Conservation (phyloP, 2,329 filamentous ascomycete species). For the Metarhizium robertsii region DNA sequence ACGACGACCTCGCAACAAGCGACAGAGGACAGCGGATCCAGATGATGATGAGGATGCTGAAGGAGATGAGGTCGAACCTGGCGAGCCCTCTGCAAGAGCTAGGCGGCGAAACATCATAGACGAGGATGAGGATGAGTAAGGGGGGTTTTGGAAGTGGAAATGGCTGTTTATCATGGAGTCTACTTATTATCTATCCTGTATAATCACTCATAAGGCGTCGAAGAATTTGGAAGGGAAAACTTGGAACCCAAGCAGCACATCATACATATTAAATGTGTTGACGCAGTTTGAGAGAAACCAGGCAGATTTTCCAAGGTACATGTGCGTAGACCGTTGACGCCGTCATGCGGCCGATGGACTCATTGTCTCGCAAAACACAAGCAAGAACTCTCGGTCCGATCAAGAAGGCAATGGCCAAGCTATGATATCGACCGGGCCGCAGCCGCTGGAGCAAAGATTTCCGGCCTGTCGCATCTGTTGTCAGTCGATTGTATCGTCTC, state of each 20-base stretch:
- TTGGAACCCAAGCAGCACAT: not conserved
- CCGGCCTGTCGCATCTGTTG: too few relatives aligned
- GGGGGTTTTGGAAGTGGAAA: not conserved
- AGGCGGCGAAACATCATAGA: constrained; percentile 49
- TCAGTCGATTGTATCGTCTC: too few relatives aligned
- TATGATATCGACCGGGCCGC: too few relatives aligned
- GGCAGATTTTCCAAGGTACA: not conserved
- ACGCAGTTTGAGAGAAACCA: not conserved
- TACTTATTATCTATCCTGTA: not conserved
- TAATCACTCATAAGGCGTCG: not conserved
- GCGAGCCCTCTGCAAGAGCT: constrained; percentile 32
- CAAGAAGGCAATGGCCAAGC: too few relatives aligned
- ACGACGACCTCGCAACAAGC: constrained; percentile 36
- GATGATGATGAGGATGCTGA: constrained; percentile 44
- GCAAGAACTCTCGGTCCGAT: too few relatives aligned
- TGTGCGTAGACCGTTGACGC: not conserved
- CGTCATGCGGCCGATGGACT: not conserved
- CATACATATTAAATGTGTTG: not conserved
- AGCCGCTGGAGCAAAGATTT: too few relatives aligned
- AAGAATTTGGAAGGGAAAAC: not conserved
- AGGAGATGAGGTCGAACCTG: constrained; percentile 41
- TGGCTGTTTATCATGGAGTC: not conserved
- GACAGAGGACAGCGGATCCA: constrained; percentile 39
- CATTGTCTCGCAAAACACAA: too few relatives aligned
- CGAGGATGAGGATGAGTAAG: constrained; percentile 46